Base-by-base conservation (phyloP, 23 red algal genomes). In the Cyanidiococcus yangmingshanensis region DNA sequence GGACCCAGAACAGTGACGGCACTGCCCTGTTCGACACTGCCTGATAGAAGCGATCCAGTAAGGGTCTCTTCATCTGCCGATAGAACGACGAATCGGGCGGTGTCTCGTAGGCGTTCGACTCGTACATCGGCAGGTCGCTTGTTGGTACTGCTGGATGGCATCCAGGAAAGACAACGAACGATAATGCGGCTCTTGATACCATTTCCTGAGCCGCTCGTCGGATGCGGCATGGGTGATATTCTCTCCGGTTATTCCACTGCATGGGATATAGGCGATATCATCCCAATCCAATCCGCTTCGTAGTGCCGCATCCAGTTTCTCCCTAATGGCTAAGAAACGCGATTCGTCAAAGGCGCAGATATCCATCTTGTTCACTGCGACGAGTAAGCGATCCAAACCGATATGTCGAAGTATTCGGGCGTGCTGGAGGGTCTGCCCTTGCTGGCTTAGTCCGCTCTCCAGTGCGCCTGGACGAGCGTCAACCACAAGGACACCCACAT, bases 291-390 rank as follows among this genome's bases (percentile, higher is more conserved):
- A 29, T 35, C 7, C 63, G 21, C 32, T 7, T 2, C 32, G 7
- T 29, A 71, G 63, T 12, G 32, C 12, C 12, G 7, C 16, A 12
- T 71, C n/a, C 63, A 71, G 63, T 35, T 30, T 71, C 7, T 12
- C 7, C 63, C 21, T 2, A 7, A 71, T 7, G 7, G 21, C 63
- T 29, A 35, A 12, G 27, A 32, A 71, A 12, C 27, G 63, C 27
- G 21, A 25, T 30, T 71, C 63, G 63, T 25, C 63, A 30, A 27
- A 71, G 7, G 7, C 12, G 63, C 63, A 71, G n/a, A 2, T 35
- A 57, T 98, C 94, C 94, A 98, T 98, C 85, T 98, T 98, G 94
- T 98, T 98, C 29, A 89, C 77, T 41, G 84, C 94, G 17, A 98
- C 94, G 36, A 98, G 84, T 12, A 98, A 75, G 67, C 88, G 81